Evolutionary conservation across 176 grass and related monocot species (phyloP).

Genomic region (Poa pratensis): DNA sequence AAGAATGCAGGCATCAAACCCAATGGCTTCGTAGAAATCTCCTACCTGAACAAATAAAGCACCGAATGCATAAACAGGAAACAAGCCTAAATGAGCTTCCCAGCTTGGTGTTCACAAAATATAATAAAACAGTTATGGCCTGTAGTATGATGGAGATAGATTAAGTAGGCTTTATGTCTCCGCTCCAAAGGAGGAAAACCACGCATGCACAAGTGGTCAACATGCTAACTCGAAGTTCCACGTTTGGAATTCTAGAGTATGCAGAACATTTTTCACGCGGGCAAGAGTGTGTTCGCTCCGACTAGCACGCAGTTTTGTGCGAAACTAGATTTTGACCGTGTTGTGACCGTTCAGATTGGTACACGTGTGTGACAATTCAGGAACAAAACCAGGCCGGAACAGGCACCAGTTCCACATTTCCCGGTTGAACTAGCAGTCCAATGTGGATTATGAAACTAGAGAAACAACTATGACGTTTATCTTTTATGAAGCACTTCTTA

Average conservation of each 20-base stretch:
- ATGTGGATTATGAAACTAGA: slow-evolving; percentile 11
- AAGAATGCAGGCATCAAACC: slow-evolving; percentile 98
- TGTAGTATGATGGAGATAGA: not conserved
- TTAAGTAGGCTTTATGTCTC: slow-evolving; percentile 3
- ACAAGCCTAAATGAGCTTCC: not conserved
- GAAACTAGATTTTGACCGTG: not conserved
- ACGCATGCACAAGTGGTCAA: not conserved
- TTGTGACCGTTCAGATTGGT: not conserved
- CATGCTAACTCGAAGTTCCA: not conserved
- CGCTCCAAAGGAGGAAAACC: not conserved
- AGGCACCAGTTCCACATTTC: not conserved
- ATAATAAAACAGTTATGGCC: not conserved
- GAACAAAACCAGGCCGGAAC: not conserved
- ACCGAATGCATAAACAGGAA: slow-evolving; percentile 18
- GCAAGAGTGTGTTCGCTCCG: not conserved
- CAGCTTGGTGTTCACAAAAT: slow-evolving; percentile 5
- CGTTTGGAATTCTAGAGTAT: not conserved
- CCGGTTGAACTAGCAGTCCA: not conserved
- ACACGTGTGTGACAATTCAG: not conserved
- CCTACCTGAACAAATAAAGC: slow-evolving; percentile 71
- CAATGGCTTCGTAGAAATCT: slow-evolving; percentile 94
- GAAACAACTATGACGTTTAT: not conserved
- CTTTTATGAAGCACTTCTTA: slow-evolving; percentile 9
- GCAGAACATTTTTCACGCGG: not conserved
- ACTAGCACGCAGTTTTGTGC: not conserved